Base-by-base conservation (phyloP, 2,329 filamentous ascomycete species). In the Epichloe brachyelytri region DNA sequence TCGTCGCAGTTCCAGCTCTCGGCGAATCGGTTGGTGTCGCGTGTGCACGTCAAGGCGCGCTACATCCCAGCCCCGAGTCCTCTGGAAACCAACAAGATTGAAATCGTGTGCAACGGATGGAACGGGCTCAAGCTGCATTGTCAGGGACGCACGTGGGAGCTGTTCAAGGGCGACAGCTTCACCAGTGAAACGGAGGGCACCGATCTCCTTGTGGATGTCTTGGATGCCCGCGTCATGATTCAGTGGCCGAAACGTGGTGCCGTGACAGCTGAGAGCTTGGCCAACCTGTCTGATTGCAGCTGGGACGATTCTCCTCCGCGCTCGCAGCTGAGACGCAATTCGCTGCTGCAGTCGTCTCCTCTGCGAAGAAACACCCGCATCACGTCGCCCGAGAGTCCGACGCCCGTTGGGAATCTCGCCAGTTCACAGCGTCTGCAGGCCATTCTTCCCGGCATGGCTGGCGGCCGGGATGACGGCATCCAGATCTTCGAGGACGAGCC, bases 1-100 rank as follows among this genome's bases (percentile, higher is more conserved):
- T 95, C 90, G 14, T 95, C 89, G n/a, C 83, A 96, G 64, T 93
- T 91, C 66, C 91, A 96, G 69, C 78, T 98, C 14, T 93, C 93
- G 26, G 82, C 88, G 59, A 95, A 95, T 70, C 86, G 89, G 45
- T 80, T 94, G 53, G 88, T 98, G 56, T 97, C 93, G 62, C 85
- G 93, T 63, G 81, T 97, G 22, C 93, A 98, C 65, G 86, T 96
- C 67, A 85, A 88, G 69, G 90, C 89, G 56, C 80, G 83, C 49
- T 98, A 90, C 66, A 79, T 91, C 56, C 77, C 85, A 20, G 80
- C 87, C 12, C 71, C 76, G 19, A 76, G 79, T 51, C 78, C 78
- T 5, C 77, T 87, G 60, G 82, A 87, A 58, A 76, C 81, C 55
- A 87, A 86, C 65, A 84, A 82, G 66, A 80, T 98, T 45, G 87